phyloP scores from a whole-genome alignment of 768 basidiomycete species.

The Coprinellus micaceus region DNA sequence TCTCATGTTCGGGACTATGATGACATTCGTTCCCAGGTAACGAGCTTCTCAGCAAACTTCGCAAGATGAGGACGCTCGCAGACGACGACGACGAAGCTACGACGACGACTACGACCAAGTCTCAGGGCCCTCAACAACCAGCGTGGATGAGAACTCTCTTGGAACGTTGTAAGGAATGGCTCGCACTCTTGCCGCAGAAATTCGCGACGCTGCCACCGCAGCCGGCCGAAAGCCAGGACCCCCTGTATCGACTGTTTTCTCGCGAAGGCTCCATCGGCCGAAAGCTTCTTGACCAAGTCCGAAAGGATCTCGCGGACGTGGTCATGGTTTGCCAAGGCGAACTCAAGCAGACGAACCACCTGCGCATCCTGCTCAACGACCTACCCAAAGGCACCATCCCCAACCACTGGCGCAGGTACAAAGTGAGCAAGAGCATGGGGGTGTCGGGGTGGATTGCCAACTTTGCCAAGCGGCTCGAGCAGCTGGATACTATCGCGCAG shows the following conservation, averaged over 20 bases:
- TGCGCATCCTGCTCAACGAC: constrained; percentile 86
- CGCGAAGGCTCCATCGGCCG: constrained; percentile 82
- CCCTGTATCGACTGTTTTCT: constrained; percentile 83
- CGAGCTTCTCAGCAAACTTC: constrained; percentile 76
- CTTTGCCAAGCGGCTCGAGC: constrained; percentile 73
- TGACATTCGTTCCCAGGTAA: constrained; percentile 49
- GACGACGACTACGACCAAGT: constrained; percentile 49
- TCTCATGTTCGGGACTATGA: background rate
- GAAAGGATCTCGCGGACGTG: constrained; percentile 77
- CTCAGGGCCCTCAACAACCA: constrained; percentile 71
- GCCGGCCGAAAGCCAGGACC: constrained; percentile 70
- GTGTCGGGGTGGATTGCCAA: constrained; percentile 86
- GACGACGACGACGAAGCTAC: constrained; percentile 86
- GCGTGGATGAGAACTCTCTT: constrained; percentile 91
- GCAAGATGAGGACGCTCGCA: constrained; percentile 86
- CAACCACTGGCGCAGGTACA: constrained; percentile 84
- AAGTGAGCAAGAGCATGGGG: constrained; percentile 76
- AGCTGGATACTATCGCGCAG: constrained; percentile 69
- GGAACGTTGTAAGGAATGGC: constrained; percentile 83
- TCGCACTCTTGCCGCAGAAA: constrained; percentile 70
- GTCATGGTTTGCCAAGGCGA: constrained; percentile 81
- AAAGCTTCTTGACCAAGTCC: constrained; percentile 74
- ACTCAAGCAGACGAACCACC: constrained; percentile 93
- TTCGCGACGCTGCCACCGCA: constrained; percentile 65
- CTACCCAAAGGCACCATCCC: constrained; percentile 92